A percentile compares a stretch with the other conserved stretches of the same genome.
Conservation (phyloP, 768 basidiomycete species). For the Phylloporus sp. region DNA sequence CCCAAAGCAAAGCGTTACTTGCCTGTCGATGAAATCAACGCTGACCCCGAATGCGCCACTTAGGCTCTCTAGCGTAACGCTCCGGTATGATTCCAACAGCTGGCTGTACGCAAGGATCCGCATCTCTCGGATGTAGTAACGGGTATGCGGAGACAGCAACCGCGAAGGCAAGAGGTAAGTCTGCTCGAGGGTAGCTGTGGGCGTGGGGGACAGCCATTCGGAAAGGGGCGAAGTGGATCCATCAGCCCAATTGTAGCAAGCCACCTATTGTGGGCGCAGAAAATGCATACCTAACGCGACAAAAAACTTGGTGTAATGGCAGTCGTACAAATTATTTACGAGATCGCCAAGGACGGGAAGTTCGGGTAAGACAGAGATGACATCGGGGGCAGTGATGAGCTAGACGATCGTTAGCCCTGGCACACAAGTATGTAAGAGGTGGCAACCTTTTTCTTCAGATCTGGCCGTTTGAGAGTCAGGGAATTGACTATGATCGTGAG, state of each 20-base stretch:
- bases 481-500: conserved; percentile 78
- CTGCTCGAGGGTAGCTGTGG: conserved; percentile 80
- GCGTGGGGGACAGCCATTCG: neutral
- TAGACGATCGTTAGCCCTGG: conserved; percentile 27
- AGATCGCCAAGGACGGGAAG: conserved; percentile 78
- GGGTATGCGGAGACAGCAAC: conserved; percentile 77
- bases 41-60: conserved; percentile 85
- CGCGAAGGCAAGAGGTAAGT: conserved; percentile 83
- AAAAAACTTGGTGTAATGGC: conserved; percentile 94
- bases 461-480: conserved; percentile 71
- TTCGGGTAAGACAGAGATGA: conserved; percentile 77
- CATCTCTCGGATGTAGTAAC: conserved; percentile 93
- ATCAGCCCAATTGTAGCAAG: conserved; percentile 4
- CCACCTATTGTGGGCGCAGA: neutral
- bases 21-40: conserved; percentile 83
- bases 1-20: conserved; percentile 28
- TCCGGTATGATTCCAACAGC: conserved; percentile 86
- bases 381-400: conserved; percentile 86
- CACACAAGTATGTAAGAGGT: neutral
- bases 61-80: conserved; percentile 83
- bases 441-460: conserved; percentile 84
- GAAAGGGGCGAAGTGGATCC: neutral
- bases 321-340: conserved; percentile 84
- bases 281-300: conserved; percentile 64
- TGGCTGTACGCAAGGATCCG: conserved; percentile 91